phyloP scores from a whole-genome alignment of 2,329 filamentous ascomycete genomes.

The Chaetomium globosum region DNA sequence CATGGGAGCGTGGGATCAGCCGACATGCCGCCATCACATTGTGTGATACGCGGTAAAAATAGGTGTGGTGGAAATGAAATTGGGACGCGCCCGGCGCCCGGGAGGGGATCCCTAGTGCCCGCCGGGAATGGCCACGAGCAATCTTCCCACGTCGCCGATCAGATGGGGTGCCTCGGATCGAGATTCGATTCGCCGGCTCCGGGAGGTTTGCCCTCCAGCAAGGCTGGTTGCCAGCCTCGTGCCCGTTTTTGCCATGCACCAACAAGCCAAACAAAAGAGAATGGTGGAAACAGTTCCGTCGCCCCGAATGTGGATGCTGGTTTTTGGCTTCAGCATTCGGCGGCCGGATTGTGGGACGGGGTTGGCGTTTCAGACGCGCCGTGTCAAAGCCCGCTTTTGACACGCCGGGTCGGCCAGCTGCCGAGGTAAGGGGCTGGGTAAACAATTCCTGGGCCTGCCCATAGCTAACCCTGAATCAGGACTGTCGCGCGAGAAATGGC shows the following conservation, averaged over 20 bases:
- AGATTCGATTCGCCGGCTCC: slow-evolving; percentile 2
- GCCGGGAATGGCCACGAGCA: slow-evolving; percentile 6
- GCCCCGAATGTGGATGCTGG: not conserved
- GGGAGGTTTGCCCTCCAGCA: not conserved
- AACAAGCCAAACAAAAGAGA: not conserved
- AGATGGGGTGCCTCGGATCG: slow-evolving; percentile 6
- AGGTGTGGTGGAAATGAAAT: slow-evolving; percentile 6
- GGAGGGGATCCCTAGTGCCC: slow-evolving; percentile 16
- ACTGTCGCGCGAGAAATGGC: not conserved
- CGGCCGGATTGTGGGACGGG: slow-evolving; percentile 11
- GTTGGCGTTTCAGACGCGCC: slow-evolving; percentile 25
- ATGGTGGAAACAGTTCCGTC: not conserved
- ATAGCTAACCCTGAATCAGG: slow-evolving; percentile 20
- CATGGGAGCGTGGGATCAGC: not conserved
- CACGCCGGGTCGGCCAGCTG: slow-evolving; percentile 24
- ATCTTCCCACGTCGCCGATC: slow-evolving; percentile 16
- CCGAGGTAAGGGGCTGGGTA: slow-evolving; percentile 26
- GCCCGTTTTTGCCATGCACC: not conserved
- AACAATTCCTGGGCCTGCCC: slow-evolving; percentile 15
- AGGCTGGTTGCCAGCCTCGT: slow-evolving; percentile 12
- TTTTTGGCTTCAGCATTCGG: not conserved
- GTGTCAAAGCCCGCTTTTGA: slow-evolving; percentile 15
- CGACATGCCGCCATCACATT: slow-evolving; percentile 1
- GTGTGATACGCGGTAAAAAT: slow-evolving; percentile 13
- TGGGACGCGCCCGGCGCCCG: not conserved